Conservation (phyloP, 2,329 filamentous ascomycete genomes). For the Ophiostoma sp. region DNA sequence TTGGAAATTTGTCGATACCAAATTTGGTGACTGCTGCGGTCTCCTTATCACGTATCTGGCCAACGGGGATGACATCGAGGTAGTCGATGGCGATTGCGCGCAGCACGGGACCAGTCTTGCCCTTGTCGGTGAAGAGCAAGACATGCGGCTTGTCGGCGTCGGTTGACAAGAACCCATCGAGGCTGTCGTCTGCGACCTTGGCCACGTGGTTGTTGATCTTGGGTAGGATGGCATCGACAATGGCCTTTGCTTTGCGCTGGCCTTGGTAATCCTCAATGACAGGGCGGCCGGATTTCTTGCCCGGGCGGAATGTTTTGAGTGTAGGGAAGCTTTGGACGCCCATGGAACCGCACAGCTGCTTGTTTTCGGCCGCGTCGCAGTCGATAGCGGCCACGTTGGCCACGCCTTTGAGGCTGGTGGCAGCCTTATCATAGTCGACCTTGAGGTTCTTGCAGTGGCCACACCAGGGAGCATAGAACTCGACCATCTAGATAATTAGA, state of each 20-base stretch:
- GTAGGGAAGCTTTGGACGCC: conserved; percentile 93
- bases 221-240: conserved; percentile 76
- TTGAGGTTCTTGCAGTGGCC: conserved; percentile 96
- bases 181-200: conserved; percentile 69
- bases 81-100: conserved; percentile 59
- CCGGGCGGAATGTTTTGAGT: conserved; percentile 83
- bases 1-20: conserved; percentile 70
- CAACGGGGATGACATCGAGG: conserved; percentile 57
- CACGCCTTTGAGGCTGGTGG: conserved; percentile 80
- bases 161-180: conserved; percentile 66
- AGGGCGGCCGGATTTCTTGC: conserved; percentile 67
- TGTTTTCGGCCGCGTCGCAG: conserved; percentile 92
- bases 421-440: conserved; percentile 90
- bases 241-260: conserved; percentile 72
- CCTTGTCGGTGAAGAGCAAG: conserved; percentile 90
- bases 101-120: conserved; percentile 51
- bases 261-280: conserved; percentile 89
- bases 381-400: conserved; percentile 93
- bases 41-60: conserved; percentile 80
- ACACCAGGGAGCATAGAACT: conserved; percentile 97
- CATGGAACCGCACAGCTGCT: conserved; percentile 75
- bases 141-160: conserved; percentile 73
- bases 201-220: conserved; percentile 91
- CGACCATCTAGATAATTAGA: conserved; percentile 47
- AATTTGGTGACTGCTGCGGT: conserved; percentile 65